Percentiles rank a stretch among this genome's conserved stretches.
phyloP scores from a whole-genome alignment of 2,329 filamentous ascomycete species.

The Albifimbria verrucaria region DNA sequence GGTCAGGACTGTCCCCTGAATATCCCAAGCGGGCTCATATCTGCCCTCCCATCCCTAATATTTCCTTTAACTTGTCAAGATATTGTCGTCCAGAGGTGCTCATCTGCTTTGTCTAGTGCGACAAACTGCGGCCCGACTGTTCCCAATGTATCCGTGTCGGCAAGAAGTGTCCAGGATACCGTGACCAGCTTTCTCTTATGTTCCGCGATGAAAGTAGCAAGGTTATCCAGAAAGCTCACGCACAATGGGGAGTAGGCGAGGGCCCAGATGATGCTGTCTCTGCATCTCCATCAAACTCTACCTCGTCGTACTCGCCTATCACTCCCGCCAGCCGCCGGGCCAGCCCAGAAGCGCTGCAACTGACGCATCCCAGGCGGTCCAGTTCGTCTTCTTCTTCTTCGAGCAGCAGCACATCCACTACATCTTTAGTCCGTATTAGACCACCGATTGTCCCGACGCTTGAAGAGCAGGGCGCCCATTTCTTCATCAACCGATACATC shows the following conservation, averaged over 20 bases:
- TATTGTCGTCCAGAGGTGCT: too few relatives aligned
- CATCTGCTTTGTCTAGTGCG: constrained; percentile 43
- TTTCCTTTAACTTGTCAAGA: too few relatives aligned
- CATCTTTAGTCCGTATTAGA: constrained; percentile 3
- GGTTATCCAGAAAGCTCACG: constrained; percentile 56
- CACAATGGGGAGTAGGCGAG: constrained; percentile 41
- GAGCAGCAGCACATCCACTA: background rate
- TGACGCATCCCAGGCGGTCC: constrained; percentile 9
- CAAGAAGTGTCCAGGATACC: constrained; percentile 61
- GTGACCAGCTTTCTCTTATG: constrained; percentile 62
- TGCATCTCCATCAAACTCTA: constrained; percentile 13
- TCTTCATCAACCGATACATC: constrained; percentile 50
- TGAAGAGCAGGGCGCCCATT: constrained; percentile 46
- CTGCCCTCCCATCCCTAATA: too few relatives aligned
- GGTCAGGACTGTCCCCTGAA: too few relatives aligned
- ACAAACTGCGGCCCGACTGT: constrained; percentile 58
- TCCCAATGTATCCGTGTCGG: constrained; percentile 59
- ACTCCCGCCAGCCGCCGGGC: constrained; percentile 6
- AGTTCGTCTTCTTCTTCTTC: constrained; percentile 4
- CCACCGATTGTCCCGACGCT: constrained; percentile 36
- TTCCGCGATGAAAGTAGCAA: constrained; percentile 65
- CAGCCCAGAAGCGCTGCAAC: background rate
- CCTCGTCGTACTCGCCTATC: constrained; percentile 13
- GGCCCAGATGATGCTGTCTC: constrained; percentile 12
- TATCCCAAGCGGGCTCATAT: too few relatives aligned